phyloP scores from a whole-genome alignment of 345 rosid species.

The Arabidopsis suecica region DNA sequence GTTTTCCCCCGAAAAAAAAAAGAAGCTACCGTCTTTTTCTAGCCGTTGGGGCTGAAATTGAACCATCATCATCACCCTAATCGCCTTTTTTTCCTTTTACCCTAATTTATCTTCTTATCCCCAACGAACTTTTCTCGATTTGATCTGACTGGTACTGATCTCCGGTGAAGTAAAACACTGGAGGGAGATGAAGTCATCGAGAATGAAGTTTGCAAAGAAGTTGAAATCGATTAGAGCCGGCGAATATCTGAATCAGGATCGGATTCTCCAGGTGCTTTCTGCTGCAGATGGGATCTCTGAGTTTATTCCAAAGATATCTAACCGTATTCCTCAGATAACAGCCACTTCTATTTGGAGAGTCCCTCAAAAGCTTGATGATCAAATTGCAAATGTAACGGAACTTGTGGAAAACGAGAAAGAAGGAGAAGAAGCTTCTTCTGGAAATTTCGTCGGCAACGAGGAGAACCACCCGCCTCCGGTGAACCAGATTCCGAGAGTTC shows the following conservation, averaged over 20 bases:
- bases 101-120: constrained; percentile 23
- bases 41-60: constrained; percentile 68
- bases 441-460: constrained; percentile 34
- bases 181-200: constrained; percentile 73
- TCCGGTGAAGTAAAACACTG: not conserved
- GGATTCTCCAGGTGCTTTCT: constrained; percentile 57
- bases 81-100: not conserved
- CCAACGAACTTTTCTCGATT: constrained; percentile 1
- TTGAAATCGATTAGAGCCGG: constrained; percentile 64
- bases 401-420: constrained; percentile 56
- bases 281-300: constrained; percentile 67
- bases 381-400: constrained; percentile 50
- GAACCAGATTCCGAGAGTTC: constrained; percentile 34
- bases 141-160: not conserved
- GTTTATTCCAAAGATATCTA: constrained; percentile 41
- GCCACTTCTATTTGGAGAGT: constrained; percentile 36
- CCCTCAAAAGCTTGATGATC: constrained; percentile 40
- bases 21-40: constrained; percentile 48
- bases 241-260: constrained; percentile 68
- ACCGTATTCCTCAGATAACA: constrained; percentile 43
- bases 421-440: constrained; percentile 47
- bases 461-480: constrained; percentile 62
- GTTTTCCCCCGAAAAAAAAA: constrained; percentile 44
- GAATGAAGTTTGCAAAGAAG: constrained; percentile 73
- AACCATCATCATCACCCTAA: constrained; percentile 9